These are phyloP conservation scores for Rhinocladiella mackenziei DNA, from an alignment of 2,329 filamentous ascomycete genomes.

Conservation along the genomic window DNA sequence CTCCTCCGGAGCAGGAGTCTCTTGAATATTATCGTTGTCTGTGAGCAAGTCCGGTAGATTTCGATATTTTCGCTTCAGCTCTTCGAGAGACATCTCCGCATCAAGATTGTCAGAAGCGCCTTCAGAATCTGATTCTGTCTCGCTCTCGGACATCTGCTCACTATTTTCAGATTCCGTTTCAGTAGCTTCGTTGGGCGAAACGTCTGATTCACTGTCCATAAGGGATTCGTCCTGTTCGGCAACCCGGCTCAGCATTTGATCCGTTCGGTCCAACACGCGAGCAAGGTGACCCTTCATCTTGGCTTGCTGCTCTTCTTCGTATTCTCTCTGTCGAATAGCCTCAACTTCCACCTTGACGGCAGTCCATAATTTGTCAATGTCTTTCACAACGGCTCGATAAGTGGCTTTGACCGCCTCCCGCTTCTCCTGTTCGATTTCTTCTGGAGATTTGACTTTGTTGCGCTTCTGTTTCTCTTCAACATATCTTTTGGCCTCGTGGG, in stretches of 20 bases:
- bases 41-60: constrained; percentile 33
- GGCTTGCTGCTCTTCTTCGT: constrained; percentile 58
- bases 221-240: constrained; percentile 22
- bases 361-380: constrained; percentile 60
- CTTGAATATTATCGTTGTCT: neutral
- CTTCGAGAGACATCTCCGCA: constrained; percentile 44
- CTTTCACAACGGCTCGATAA: constrained; percentile 68
- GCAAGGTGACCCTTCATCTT: constrained; percentile 49
- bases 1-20: neutral
- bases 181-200: constrained; percentile 34
- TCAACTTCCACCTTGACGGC: constrained; percentile 57
- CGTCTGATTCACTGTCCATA: constrained; percentile 29
- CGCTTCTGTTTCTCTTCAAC: constrained; percentile 66
- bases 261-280: constrained; percentile 51
- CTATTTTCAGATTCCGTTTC: constrained; percentile 35
- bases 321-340: constrained; percentile 52
- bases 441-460: constrained; percentile 37
- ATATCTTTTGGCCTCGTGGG: constrained; percentile 28
- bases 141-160: constrained; percentile 45
- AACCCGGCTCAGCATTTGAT: constrained; percentile 53
- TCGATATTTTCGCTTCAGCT: constrained; percentile 47
- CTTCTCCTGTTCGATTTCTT: constrained; percentile 78
- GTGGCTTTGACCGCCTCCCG: constrained; percentile 61
- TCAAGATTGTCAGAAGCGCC: constrained; percentile 44
- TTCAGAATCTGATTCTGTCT: constrained; percentile 42